Evolutionary conservation across 176 grass and related monocot species (phyloP), one percentile per base, ranked within the genome.

Genomic region (Eragrostis curvula): DNA sequence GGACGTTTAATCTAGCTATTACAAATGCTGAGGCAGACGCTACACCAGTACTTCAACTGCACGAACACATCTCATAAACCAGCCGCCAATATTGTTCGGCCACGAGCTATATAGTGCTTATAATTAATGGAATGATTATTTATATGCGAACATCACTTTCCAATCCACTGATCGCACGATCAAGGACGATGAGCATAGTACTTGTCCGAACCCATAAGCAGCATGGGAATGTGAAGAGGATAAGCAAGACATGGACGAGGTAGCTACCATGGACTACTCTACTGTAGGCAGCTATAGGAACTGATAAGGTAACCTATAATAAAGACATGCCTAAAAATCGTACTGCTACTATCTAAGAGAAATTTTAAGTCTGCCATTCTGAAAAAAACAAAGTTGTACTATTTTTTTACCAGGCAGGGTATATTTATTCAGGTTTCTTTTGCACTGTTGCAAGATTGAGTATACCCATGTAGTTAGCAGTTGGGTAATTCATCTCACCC

Each of bases 1-100:
- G 20, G 21, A 14, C 30, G 25, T 12, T n/a, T 43, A n/a, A 10
- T 17, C 40, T 12, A 59, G 20, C 9, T 3, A 68, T 68, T 68
- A 44, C 66, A 59, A 59, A 67, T 18, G 9, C 20, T 5, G 66
- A 71, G 16, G 45, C 45, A 49, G 69, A 71, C 27, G 69, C 45
- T 27, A 71, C 45, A 71, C 69, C 69, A 29, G 69, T 49, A 49
- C 69, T 29, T 15, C 45, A 50, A 71, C 46, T 9, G 25, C 46
- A 50, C 69, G 69, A 29, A 11, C 69, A 15, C 24, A 50, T 71
- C 45, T 71, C 69, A 71, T 71, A 71, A 71, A 71, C 46, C 8
- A 48, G 69, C 69, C 69, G 69, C 69, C 16, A 25, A 71, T 71
- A 28, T 50, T 30, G 69, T 71, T 71, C 12, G 56, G 15, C n/a